Evolutionary conservation across 805 yeast species (phyloP), one percentile per base, ranked within the genome.

Genomic region (Suhomyces faveliae): DNA sequence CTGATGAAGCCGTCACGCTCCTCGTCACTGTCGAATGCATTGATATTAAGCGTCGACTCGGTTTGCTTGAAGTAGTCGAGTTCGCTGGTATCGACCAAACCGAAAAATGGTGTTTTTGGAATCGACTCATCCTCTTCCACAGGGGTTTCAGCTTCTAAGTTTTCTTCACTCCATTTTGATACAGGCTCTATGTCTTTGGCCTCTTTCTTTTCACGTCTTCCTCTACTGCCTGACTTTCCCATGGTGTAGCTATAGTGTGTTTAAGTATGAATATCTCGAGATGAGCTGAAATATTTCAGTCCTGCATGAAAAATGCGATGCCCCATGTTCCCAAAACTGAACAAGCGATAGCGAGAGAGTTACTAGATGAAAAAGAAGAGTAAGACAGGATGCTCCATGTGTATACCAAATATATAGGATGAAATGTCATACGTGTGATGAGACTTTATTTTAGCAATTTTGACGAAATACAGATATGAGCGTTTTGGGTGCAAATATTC

Each of bases 31-130:
- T 80, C 87, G 60, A 92, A 89, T 0, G 94, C 85, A 66, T 90
- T 83, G 35, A 89, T 78, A 40, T 90, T 84, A 38, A 92, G 72
- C 0, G 94, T 87, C 3, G 90, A 80, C 66, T 92, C 98, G 0
- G 97, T 96, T 59, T 85, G 89, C 59, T 89, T 89, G 74, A 92
- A 94, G 66, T 94, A 92, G 52, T 90, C 97, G 37, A 89, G 68
- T 65, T 92, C 98, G 23, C 80, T 77, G 3, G 90, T 67, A 63
- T 89, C 96, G 9, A 92, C 84, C 30, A 92, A 74, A 19, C 99
- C 99, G 64, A 84, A 94, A 62, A 91, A 92, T 15, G 86, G 68
- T 17, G 61, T 62, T 48, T 56, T 51, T 46, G 38, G 38, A 37
- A 21, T 19, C 25, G 40, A 12, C 25, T 37, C 43, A 11, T 25